phyloP scores from a whole-genome alignment of 345 rosid species.

The Arabis hirsuta region DNA sequence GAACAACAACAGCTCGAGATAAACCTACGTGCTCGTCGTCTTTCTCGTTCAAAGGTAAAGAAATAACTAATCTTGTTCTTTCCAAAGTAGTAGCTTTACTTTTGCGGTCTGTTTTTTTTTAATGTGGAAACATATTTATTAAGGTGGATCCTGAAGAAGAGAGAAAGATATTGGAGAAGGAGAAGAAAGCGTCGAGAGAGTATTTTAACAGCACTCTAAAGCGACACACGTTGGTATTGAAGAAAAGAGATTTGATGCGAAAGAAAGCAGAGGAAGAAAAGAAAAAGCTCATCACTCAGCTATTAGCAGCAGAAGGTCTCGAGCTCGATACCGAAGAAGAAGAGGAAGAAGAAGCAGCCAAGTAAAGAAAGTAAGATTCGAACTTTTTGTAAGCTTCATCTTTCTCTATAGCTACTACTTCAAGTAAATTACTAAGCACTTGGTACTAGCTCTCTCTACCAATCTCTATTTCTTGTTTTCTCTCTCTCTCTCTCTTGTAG shows the following conservation, averaged over 20 bases:
- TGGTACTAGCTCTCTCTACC: background rate
- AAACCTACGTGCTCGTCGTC: constrained; percentile 82
- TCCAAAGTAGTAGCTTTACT: background rate
- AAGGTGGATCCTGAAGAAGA: constrained; percentile 95
- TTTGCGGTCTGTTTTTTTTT: constrained; percentile 3
- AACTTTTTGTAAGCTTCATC: constrained; percentile 18
- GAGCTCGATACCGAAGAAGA: constrained; percentile 85
- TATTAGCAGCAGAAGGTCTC: constrained; percentile 89
- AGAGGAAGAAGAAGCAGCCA: constrained; percentile 42
- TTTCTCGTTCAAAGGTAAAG: constrained; percentile 83
- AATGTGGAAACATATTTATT: background rate
- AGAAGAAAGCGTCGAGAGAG: constrained; percentile 82
- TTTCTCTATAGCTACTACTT: background rate
- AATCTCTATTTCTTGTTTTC: constrained; percentile 1
- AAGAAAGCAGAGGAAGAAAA: constrained; percentile 83
- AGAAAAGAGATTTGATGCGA: constrained; percentile 90
- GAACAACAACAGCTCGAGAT: constrained; percentile 95
- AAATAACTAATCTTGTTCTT: constrained; percentile 6
- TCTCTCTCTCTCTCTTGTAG: background rate
- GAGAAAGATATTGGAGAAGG: constrained; percentile 74
- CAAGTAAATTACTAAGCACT: constrained; percentile 19
- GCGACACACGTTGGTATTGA: constrained; percentile 79
- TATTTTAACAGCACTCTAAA: constrained; percentile 63
- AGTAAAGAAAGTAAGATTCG: constrained; percentile 6
- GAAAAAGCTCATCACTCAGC: constrained; percentile 61